Base-by-base conservation (phyloP, 805 yeast genomes). In the Cyberlindnera euphorbiae region DNA sequence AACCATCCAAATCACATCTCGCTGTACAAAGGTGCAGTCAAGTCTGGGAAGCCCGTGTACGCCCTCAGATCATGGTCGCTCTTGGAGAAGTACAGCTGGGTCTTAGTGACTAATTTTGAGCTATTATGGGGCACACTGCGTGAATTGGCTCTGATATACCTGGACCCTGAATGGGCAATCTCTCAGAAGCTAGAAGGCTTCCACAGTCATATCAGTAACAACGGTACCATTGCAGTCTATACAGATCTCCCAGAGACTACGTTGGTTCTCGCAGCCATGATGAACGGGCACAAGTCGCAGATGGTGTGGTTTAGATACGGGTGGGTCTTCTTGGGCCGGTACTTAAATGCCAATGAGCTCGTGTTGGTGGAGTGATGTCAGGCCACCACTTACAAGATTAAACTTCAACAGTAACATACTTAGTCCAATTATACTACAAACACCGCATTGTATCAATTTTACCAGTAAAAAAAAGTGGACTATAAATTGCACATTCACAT, bases 261-360 rank as follows among this genome's bases (percentile, higher is more conserved):
- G 1, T 36, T 63, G 11, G 53, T 71, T 5, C 66, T 79, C 36
- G 71, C 82, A 0, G 83, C 95, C 4, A 87, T 90, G 96, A 63
- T 79, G 3, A 69, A 69, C 45, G 95, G 83, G 3, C 97, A 93
- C 60, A 68, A 69, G 44, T 77, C 95, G 2, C 98, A 93, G 58
- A 84, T 93, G 84, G 89, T 82, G 8, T 90, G 97, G 97, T 93
- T 82, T 58, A 70, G 98, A 47, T 84, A 83, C 64, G 80, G 87
- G 1, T 93, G 97, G 96, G 66, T 93, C 54, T 40, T 74, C 6
- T 59, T 79, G 12, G 82, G 95, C 41, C 68, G 89, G 43, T 90
- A 87, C 60, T 74, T 85, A 67, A 77, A 79, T 28, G 73, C 74
- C 34, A 89, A 90, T 59, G 88, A 84, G 50, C 64, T 85, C 45